Evolutionary conservation across 441 rosid genomes (phyloP), one percentile per base, ranked within the genome.

Genomic region (Iberis amara): DNA sequence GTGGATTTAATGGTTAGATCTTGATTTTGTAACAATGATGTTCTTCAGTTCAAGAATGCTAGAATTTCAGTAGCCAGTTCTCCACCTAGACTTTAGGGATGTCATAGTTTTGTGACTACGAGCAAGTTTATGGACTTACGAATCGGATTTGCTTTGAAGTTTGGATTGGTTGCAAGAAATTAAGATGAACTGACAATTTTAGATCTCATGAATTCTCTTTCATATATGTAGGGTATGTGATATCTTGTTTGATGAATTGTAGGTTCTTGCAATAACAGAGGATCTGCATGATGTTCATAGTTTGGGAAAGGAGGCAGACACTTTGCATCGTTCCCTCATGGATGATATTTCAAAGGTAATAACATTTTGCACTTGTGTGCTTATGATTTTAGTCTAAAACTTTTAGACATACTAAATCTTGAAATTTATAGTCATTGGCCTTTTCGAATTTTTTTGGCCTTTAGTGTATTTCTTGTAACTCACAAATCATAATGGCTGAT

Each of bases 181-280:
- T 44, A 14, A 1, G 9, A 15, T 53, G 38, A 18, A 1, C 21
- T 18, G 21, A 18, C 21, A 18, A 18, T 3, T 18, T 18, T 18
- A 18, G 21, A 18, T 18, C 21, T 18, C 21, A 18, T 18, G 21
- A 18, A 18, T 18, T 18, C 21, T 18, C 21, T 18, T 18, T 18
- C 21, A 18, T 18, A 1, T 18, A 18, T 18, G 3, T 18, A 18
- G 21, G 21, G 21, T 18, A 18, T 18, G 21, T 18, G 21, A 18
- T 18, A 18, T 18, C 21, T 18, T 18, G 37, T 65, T 52, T 36
- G 43, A 62, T 68, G 63, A 37, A 59, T 39, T 69, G 65, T 72
- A 91, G 96, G 94, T 91, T 68, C 79, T 88, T 68, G 91, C 94
- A 53, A 83, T 86, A 61, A 87, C 96, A 37, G 94, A 80, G 69